Evolutionary conservation across 805 yeast genomes (phyloP), one percentile per base, ranked within the genome.

Genomic region (Ogataea minuta): DNA sequence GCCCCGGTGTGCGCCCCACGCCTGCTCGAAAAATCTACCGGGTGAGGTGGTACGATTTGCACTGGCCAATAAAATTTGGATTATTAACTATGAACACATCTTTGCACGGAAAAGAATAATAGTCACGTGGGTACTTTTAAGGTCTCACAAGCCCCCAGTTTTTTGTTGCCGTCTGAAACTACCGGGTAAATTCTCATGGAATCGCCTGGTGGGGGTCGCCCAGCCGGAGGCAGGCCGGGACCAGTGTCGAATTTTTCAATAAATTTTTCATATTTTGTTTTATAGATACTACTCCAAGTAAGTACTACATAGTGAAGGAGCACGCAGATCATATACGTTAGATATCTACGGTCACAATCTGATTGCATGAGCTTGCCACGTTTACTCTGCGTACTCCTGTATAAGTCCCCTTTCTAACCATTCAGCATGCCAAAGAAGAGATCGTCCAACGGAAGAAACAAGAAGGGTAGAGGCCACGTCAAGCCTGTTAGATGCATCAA

Each of bases 371-470:
- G 5, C 8, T 19, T 19, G 8, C 21, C 21, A 19, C 21, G 5
- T 19, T 19, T 19, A 8, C 8, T 19, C 8, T 19, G 8, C 21
- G 8, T 19, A 19, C 21, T 19, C 21, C 19, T 7, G 16, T 16
- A 28, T 7, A 7, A 16, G 21, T 19, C 8, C 21, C 10, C n/a
- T n/a, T 21, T 25, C 41, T 37, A 37, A 37, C 41, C 24, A 26
- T 26, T 21, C 73, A 81, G 73, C 57, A 93, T 93, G 99, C 98
- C 99, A 77, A 93, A 93, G 88, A 93, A 93, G 98, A 91, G 99
- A 90, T 89, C 98, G 76, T 89, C 97, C 93, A 89, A 90, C 97
- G 99, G 99, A 84, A 91, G 99, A 83, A 93, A 93, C 95, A 93
- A 93, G 95, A 90, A 89, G 81, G 98, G 98, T 73, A 93, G 99